Evolutionary conservation across 306 rosid genomes (phyloP).

Genomic region (Oxytropis ochrocephala): DNA sequence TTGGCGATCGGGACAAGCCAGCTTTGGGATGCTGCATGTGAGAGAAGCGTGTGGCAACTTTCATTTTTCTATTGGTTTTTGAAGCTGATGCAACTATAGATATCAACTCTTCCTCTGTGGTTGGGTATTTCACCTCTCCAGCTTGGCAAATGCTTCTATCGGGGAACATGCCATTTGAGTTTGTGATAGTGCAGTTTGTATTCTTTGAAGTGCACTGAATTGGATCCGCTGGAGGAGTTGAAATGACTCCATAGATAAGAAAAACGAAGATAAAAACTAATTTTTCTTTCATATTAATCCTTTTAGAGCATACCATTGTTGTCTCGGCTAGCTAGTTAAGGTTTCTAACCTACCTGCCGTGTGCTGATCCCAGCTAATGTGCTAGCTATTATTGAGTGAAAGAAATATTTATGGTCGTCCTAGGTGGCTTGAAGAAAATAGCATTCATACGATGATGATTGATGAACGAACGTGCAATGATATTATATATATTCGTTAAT

Average conservation of each 20-base stretch:
- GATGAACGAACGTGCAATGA: no score
- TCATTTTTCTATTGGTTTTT: conserved; percentile 28
- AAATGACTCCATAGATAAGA: background rate
- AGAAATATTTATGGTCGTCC: background rate
- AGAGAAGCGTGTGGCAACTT: conserved; percentile 46
- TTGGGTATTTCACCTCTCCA: conserved; percentile 33
- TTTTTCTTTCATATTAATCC: no score
- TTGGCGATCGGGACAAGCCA: conserved; percentile 29
- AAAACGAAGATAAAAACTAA: conserved; percentile 1
- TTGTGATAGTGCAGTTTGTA: conserved; percentile 55
- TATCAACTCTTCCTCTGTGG: conserved; percentile 42
- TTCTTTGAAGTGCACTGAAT: conserved; percentile 39
- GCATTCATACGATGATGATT: no score
- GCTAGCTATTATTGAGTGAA: background rate
- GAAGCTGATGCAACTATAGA: conserved; percentile 41
- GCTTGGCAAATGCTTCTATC: conserved; percentile 46
- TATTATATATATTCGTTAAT: no score
- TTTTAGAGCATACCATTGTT: background rate
- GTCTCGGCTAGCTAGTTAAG: no score
- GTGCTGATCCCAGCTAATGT: background rate
- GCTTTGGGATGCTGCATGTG: conserved; percentile 75
- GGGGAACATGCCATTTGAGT: conserved; percentile 56
- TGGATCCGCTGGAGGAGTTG: conserved; percentile 43
- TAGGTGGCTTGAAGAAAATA: background rate
- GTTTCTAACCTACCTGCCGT: no score